phyloP scores from a whole-genome alignment of 371 early-diverging fungal genomes.

The Capillidium heterosporum region DNA sequence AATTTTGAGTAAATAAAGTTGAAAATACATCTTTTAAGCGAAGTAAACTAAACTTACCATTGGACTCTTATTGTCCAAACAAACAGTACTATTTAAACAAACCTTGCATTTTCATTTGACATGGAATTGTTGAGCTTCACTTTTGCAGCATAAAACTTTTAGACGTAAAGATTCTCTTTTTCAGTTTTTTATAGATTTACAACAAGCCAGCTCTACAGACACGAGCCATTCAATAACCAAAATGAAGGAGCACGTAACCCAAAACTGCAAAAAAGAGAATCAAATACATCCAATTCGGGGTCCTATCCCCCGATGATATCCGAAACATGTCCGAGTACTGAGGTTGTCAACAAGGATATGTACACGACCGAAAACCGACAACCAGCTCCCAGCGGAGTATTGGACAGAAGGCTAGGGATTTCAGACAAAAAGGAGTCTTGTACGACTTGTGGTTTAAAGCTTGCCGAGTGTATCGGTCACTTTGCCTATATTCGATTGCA shows the following conservation, averaged over 20 bases:
- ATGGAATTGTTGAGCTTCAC: too few relatives aligned
- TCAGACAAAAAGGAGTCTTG: slow-evolving; percentile 73
- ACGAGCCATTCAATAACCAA: too few relatives aligned
- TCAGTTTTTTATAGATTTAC: too few relatives aligned
- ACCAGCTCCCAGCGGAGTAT: slow-evolving; percentile 72
- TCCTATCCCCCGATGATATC: slow-evolving; percentile 67
- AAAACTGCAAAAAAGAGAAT: slow-evolving; percentile 15
- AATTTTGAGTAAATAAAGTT: too few relatives aligned
- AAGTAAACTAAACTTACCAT: too few relatives aligned
- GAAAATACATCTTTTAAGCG: too few relatives aligned
- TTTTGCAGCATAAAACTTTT: too few relatives aligned
- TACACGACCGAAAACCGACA: slow-evolving; percentile 46
- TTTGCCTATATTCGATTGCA: slow-evolving; percentile 91
- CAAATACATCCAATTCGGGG: slow-evolving; percentile 80
- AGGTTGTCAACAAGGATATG: slow-evolving; percentile 80
- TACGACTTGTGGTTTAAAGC: slow-evolving; percentile 79
- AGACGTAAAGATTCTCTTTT: too few relatives aligned
- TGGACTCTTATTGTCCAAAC: too few relatives aligned
- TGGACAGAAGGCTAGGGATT: slow-evolving; percentile 79
- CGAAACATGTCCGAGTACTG: slow-evolving; percentile 69
- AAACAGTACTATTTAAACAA: too few relatives aligned
- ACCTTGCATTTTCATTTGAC: too few relatives aligned
- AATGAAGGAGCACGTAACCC: background rate
- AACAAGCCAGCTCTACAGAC: too few relatives aligned
- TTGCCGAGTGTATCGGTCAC: slow-evolving; percentile 95